Conservation (phyloP, 305 asterid genomes). For the Fraxinus baroniana region DNA sequence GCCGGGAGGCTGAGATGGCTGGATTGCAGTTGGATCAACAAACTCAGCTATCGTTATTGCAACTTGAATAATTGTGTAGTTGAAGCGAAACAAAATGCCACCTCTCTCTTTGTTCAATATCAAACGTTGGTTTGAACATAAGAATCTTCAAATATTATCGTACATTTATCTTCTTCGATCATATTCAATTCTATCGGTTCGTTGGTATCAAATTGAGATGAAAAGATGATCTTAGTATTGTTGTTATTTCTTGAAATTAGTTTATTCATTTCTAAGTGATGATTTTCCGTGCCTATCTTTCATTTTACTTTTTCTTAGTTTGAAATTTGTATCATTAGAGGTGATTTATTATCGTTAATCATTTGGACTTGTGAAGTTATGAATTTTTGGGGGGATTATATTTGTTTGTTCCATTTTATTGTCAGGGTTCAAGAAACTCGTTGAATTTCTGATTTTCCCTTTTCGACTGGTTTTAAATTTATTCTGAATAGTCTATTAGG, state of each 20-base stretch:
- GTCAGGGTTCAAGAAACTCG: not conserved
- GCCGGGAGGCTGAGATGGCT: constrained; percentile 78
- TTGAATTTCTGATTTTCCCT: not conserved
- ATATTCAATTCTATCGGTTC: not conserved
- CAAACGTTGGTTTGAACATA: not conserved
- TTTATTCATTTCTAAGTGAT: not conserved
- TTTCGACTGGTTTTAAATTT: not conserved
- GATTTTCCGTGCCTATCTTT: not conserved
- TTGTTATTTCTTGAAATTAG: not conserved
- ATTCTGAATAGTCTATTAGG: not conserved
- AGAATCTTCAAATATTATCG: not conserved
- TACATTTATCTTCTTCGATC: not conserved
- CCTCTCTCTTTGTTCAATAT: not conserved
- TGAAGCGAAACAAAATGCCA: not conserved
- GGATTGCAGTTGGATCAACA: constrained; percentile 56
- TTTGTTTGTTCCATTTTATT: not conserved
- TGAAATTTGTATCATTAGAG: not conserved
- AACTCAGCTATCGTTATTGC: constrained; percentile 23
- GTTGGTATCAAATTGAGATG: not conserved
- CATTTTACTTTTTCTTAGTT: not conserved
- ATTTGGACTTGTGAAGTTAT: not conserved
- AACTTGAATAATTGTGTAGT: not conserved
- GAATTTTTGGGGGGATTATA: not conserved
- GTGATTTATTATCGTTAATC: not conserved
- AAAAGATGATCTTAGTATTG: not conserved